These are phyloP conservation scores for Colletotrichum eremochloae DNA, from an alignment of 2,329 filamentous ascomycete genomes.

Conservation along the genomic window DNA sequence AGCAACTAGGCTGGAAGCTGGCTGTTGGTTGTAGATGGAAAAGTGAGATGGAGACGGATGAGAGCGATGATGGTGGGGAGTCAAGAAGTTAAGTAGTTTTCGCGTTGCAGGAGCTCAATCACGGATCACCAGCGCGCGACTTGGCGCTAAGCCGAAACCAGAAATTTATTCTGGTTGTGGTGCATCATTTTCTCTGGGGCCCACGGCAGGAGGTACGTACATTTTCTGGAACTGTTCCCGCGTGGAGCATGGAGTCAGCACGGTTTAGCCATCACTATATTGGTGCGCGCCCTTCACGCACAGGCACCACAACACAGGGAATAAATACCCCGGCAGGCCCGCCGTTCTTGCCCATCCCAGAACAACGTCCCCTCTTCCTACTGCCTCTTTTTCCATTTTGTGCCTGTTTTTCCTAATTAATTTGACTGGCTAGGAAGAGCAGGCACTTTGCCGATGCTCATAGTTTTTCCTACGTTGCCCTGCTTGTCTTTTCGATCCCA, in stretches of 20 bases:
- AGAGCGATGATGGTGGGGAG: constrained; percentile 59
- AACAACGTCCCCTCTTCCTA: neutral
- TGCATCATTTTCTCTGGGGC: constrained; percentile 35
- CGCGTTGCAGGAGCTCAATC: constrained; percentile 57
- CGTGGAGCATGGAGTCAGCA: constrained; percentile 5
- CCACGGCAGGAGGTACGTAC: constrained; percentile 30
- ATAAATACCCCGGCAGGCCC: constrained; percentile 31
- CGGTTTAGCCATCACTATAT: neutral
- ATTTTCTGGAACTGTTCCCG: neutral
- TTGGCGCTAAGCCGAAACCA: constrained; percentile 47
- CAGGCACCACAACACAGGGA: constrained; percentile 16
- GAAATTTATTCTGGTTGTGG: constrained; percentile 42
- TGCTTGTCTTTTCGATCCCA: too few relatives aligned
- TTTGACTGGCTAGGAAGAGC: constrained; percentile 13
- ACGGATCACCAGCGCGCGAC: constrained; percentile 62
- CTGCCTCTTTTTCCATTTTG: neutral
- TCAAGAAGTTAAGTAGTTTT: constrained; percentile 70
- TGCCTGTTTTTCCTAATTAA: neutral
- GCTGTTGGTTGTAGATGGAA: constrained; percentile 47
- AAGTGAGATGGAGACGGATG: constrained; percentile 49
- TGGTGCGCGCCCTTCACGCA: neutral
- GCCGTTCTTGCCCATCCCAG: neutral
- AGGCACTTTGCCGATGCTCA: neutral
- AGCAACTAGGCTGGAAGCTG: constrained; percentile 43
- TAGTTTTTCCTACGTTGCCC: neutral